phyloP scores from a whole-genome alignment of 192 early-diverging fungal species.

The Umbelopsis sp. region DNA sequence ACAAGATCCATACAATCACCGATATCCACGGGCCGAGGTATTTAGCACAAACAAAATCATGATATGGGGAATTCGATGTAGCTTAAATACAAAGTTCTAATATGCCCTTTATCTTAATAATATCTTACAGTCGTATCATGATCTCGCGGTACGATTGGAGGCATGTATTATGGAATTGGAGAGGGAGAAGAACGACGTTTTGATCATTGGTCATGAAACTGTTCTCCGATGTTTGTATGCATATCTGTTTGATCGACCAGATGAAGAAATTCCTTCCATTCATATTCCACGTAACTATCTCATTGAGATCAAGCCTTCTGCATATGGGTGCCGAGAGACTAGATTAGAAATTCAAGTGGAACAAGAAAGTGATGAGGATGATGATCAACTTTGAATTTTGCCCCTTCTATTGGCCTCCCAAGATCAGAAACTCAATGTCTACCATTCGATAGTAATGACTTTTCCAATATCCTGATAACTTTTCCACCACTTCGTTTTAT shows the following conservation, averaged over 20 bases:
- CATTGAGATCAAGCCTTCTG: constrained; percentile 73
- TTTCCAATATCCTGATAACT: too few relatives aligned
- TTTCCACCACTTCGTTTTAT: too few relatives aligned
- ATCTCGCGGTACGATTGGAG: constrained; percentile 75
- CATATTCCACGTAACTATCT: constrained; percentile 70
- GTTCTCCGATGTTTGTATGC: constrained; percentile 74
- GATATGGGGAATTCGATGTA: too few relatives aligned
- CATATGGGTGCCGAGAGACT: constrained; percentile 69
- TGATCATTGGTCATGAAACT: constrained; percentile 78
- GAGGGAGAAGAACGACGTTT: constrained; percentile 76
- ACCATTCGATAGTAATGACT: too few relatives aligned
- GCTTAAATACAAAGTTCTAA: too few relatives aligned
- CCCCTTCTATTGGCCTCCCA: too few relatives aligned
- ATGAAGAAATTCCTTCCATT: constrained; percentile 68
- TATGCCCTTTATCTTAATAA: too few relatives aligned
- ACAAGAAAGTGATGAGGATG: constrained; percentile 1
- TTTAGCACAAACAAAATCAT: neutral
- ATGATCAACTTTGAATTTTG: neutral
- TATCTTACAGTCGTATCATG: constrained; percentile 68
- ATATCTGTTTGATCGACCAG: constrained; percentile 70
- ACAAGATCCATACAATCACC: constrained; percentile 72
- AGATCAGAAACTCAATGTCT: neutral
- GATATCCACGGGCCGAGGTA: constrained; percentile 75
- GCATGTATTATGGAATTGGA: constrained; percentile 77
- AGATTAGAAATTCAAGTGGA: constrained; percentile 22